These are phyloP conservation scores for Penicillium sp. DNA, from an alignment of 2,329 filamentous ascomycete genomes.

Conservation along the genomic window DNA sequence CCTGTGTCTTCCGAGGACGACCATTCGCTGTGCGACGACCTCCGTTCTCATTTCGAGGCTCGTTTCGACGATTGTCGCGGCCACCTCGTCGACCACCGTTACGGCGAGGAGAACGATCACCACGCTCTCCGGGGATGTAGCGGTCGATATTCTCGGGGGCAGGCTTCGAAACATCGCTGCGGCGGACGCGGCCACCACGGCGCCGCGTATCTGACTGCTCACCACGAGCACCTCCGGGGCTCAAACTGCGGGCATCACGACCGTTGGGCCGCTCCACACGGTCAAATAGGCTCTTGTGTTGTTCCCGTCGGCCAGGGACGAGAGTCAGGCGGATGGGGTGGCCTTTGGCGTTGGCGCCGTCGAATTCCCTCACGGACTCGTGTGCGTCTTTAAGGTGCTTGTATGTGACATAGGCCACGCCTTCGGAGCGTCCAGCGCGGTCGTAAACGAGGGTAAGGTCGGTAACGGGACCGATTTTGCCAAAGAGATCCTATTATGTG, in stretches of 20 bases:
- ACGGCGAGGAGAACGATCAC: conserved; percentile 35
- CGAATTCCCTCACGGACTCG: conserved; percentile 74
- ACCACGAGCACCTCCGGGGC: conserved; percentile 37
- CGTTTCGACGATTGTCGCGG: conserved; percentile 35
- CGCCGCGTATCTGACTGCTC: conserved; percentile 39
- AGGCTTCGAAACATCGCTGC: conserved; percentile 57
- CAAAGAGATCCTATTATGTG: conserved; percentile 69
- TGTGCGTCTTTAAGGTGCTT: conserved; percentile 67
- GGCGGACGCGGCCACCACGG: conserved; percentile 45
- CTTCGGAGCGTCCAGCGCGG: conserved; percentile 82
- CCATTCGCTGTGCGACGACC: conserved; percentile 49
- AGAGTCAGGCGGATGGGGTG: conserved; percentile 77
- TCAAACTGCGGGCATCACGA: conserved; percentile 43
- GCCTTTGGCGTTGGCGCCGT: conserved; percentile 86
- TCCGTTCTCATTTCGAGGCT: conserved; percentile 13
- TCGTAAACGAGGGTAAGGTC: conserved; percentile 77
- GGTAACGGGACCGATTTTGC: conserved; percentile 69
- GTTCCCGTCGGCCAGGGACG: conserved; percentile 51
- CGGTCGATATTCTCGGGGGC: conserved; percentile 71
- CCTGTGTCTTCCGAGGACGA: conserved; percentile 78
- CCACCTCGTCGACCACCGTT: conserved; percentile 52
- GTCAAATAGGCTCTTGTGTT: conserved; percentile 62
- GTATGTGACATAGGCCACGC: conserved; percentile 81
- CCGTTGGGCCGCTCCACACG: conserved; percentile 54
- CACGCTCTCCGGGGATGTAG: conserved; percentile 66